Conservation (phyloP, 148 eudicot genomes). For the Polygonum maritimum region DNA sequence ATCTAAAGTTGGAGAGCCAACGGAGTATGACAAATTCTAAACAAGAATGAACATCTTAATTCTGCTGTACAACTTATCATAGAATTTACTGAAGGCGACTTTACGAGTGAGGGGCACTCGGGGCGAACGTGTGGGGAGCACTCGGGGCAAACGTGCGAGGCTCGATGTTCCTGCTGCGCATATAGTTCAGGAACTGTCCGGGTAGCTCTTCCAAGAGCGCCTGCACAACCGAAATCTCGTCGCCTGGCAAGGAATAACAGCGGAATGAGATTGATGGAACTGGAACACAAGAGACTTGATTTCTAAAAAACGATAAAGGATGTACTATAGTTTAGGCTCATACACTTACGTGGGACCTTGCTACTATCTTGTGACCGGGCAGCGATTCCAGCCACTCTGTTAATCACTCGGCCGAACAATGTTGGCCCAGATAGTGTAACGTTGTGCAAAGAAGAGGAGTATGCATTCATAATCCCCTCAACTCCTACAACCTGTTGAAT, state of each 20-base stretch:
- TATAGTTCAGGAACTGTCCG: conserved; percentile 61
- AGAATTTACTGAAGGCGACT: background rate
- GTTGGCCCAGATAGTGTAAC: conserved; percentile 82
- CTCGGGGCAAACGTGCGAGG: conserved; percentile 19
- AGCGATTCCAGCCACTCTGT: conserved; percentile 72
- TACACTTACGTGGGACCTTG: conserved; percentile 66
- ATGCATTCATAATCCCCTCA: conserved; percentile 90
- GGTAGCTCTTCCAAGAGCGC: conserved; percentile 80
- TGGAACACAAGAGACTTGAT: background rate
- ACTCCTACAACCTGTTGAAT: conserved; percentile 61
- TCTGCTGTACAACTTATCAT: background rate
- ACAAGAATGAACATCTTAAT: background rate
- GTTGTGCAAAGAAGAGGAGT: conserved; percentile 46
- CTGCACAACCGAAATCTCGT: conserved; percentile 58
- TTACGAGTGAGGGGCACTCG: background rate
- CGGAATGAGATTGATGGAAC: background rate
- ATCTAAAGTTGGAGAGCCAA: background rate
- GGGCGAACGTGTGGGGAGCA: background rate
- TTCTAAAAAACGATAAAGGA: background rate
- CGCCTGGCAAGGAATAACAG: conserved; percentile 28
- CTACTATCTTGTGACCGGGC: conserved; percentile 34
- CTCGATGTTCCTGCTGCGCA: conserved; percentile 63
- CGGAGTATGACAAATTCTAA: background rate
- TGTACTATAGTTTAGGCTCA: background rate
- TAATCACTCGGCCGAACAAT: conserved; percentile 64